Evolutionary conservation across 345 rosid genomes (phyloP), one percentile per base, ranked within the genome.

Genomic region (Erysimum cheiranthoides): DNA sequence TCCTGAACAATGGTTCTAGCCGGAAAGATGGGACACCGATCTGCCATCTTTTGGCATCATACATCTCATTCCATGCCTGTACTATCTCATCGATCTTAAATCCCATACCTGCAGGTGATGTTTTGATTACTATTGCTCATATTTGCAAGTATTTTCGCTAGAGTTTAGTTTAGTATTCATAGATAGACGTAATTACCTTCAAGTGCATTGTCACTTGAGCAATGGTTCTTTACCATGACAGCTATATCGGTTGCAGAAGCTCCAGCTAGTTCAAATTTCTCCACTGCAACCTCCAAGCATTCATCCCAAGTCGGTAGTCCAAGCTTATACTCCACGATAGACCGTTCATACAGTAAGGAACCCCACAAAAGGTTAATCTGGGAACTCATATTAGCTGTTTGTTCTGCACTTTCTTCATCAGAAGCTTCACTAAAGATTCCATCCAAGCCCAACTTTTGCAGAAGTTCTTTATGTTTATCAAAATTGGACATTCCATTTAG

Each of bases 1-100:
- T 84, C 56, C 96, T 90, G 77, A 92, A 92, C 85, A 92, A 81
- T 53, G 99, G 97, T 73, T 95, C 97, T 51, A 95, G 83, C 79
- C 97, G 82, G 82, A 95, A 95, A 68, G 99, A 89, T 30, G 99
- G 99, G 78, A 95, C 87, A 36, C 98, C 97, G 7, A 87, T 84
- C 82, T 92, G 89, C 98, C 99, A 95, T 83, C 97, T 86, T 77
- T 87, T 89, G 1, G 92, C 98, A 83, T 90, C 99, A 78, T 90
- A 95, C 99, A 90, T 92, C 70, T 95, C 99, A 83, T 90, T 95
- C 97, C 97, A 92, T 30, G 99, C 99, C 80, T 92, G 97, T 52
- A 95, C 93, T 59, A 95, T 92, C 83, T 95, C 99, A 68, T 92
- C 97, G 12, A 95, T 88, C 84, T 92, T 90, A 83, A 95, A 95